These are phyloP conservation scores for Chlorella vulgaris DNA, from an alignment of 139 green algal species.

Conservation along the genomic window DNA sequence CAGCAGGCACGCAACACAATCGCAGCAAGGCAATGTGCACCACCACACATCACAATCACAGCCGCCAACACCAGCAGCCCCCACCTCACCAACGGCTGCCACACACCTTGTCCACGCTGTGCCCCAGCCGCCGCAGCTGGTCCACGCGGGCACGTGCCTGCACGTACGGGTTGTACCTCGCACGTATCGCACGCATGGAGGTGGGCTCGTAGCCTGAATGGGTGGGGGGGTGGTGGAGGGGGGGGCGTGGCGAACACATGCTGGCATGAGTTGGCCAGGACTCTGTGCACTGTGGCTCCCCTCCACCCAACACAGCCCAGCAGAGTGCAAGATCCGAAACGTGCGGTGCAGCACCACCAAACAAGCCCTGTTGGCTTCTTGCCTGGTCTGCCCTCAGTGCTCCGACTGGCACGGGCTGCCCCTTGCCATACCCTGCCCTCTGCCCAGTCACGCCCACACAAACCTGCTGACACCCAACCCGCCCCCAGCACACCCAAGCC, in stretches of 20 bases:
- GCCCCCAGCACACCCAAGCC: neutral
- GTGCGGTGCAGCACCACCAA: no score
- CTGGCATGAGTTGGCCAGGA: neutral
- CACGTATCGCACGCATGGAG: constrained; percentile 95
- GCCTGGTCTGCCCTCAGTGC: no score
- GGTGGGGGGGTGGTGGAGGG: no score
- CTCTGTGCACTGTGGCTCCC: neutral
- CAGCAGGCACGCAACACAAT: no score
- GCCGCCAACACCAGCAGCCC: no score
- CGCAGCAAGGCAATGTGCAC: no score
- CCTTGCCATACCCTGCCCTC: neutral
- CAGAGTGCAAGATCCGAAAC: neutral
- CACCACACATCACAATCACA: no score
- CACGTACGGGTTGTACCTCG: constrained; percentile 94
- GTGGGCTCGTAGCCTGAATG: constrained; percentile 97
- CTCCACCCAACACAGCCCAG: neutral
- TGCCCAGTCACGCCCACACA: neutral
- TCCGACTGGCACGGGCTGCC: no score
- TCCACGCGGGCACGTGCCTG: constrained; percentile 87
- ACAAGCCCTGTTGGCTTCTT: no score
- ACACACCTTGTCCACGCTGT: constrained; percentile 92
- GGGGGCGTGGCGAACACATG: neutral
- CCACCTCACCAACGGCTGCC: neutral
- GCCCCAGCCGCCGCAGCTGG: constrained; percentile 93
- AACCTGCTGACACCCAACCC: neutral